Evolutionary conservation across 805 yeast genomes (phyloP).

Genomic region (Kuraishia floccosa): DNA sequence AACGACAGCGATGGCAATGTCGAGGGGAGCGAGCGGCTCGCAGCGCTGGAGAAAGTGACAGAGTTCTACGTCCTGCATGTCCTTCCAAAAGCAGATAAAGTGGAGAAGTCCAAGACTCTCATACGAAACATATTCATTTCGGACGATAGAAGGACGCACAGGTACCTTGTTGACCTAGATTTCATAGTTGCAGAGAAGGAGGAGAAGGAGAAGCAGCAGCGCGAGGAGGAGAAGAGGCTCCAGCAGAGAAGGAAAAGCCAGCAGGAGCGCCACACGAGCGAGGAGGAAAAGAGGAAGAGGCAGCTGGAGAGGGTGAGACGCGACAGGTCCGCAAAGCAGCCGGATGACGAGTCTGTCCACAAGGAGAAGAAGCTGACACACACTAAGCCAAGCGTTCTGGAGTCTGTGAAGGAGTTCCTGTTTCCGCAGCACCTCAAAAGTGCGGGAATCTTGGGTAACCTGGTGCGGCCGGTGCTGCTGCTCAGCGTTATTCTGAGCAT

Average conservation of each 20-base stretch:
- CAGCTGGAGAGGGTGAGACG: constrained; percentile 1
- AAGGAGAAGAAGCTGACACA: not conserved
- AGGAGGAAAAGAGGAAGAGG: constrained; percentile 1
- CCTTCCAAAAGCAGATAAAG: not conserved
- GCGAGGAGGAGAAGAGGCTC: constrained; percentile 5
- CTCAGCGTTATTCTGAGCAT: constrained; percentile 2
- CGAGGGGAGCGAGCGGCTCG: not conserved
- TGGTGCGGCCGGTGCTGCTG: constrained; percentile 3
- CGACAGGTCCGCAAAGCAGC: no score
- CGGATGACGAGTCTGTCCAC: no score
- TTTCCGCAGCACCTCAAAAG: constrained; percentile 1
- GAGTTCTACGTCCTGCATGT: constrained; percentile 2
- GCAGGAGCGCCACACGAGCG: constrained; percentile 1
- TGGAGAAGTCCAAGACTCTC: not conserved
- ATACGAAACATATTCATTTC: not conserved
- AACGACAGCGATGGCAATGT: not conserved
- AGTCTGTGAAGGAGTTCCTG: not conserved
- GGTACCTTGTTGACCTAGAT: not conserved
- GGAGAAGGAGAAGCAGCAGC: constrained; percentile 11
- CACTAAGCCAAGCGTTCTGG: not conserved
- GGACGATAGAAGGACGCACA: not conserved
- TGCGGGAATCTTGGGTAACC: not conserved
- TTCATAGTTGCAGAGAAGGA: constrained; percentile 4
- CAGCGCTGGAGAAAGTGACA: not conserved
- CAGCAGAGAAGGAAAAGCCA: constrained; percentile 12